These are phyloP conservation scores for Metarhizium brunneum DNA, from an alignment of 2,329 filamentous ascomycete species.

Conservation along the genomic window DNA sequence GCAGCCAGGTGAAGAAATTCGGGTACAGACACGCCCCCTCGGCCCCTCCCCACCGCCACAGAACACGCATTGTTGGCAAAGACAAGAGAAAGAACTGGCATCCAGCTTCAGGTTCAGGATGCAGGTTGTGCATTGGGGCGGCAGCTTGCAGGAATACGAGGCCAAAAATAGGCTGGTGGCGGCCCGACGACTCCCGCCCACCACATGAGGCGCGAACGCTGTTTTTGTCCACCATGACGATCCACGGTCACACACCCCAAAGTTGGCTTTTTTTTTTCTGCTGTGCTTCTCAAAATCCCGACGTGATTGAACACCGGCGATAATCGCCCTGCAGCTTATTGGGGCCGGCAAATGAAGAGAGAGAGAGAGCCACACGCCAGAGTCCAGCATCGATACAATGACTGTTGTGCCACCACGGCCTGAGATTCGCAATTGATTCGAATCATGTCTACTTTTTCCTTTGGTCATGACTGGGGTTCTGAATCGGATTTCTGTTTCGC, in stretches of 20 bases:
- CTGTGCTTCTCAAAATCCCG: not conserved
- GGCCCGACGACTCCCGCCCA: not conserved
- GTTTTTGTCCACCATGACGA: not conserved
- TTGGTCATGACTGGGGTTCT: not conserved
- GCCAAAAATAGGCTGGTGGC: slow-evolving; percentile 4
- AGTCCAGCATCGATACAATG: not conserved
- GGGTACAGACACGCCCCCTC: not conserved
- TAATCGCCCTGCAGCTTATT: not conserved
- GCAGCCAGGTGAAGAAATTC: not conserved
- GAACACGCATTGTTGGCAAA: not conserved
- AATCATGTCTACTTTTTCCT: not conserved
- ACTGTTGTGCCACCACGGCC: no score
- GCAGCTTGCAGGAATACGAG: slow-evolving; percentile 9
- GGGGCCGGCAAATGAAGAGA: not conserved
- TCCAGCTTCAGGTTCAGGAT: slow-evolving; percentile 4
- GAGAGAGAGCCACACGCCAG: not conserved
- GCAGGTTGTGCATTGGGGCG: not conserved
- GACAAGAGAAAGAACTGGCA: not conserved
- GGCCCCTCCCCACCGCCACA: not conserved
- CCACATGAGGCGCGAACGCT: not conserved
- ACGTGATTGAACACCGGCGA: not conserved
- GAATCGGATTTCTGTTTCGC: not conserved
- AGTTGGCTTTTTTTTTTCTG: not conserved
- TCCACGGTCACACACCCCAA: not conserved
- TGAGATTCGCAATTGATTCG: not conserved